Evolutionary conservation across 306 rosid species (phyloP).

Genomic region (Vigna angularis): DNA sequence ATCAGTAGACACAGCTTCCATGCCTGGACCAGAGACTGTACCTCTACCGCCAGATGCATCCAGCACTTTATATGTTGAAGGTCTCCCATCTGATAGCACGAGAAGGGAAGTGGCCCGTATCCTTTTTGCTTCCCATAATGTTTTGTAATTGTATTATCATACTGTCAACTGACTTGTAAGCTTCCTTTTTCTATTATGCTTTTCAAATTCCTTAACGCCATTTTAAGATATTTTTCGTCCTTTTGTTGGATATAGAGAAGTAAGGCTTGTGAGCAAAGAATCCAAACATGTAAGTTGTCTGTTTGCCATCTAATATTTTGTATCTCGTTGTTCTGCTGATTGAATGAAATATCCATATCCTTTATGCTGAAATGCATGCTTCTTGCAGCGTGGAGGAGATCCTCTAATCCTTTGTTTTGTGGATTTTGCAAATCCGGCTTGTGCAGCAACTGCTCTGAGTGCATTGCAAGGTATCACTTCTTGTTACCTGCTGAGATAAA

Average conservation of each 20-base stretch:
- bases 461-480: slow-evolving; percentile 78
- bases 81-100: slow-evolving; percentile 84
- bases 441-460: slow-evolving; percentile 86
- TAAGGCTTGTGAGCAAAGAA: slow-evolving; percentile 89
- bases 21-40: slow-evolving; percentile 69
- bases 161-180: slow-evolving; percentile 14
- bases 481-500: slow-evolving; percentile 34
- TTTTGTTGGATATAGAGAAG: slow-evolving; percentile 89
- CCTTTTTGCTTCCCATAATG: slow-evolving; percentile 51
- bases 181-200: slow-evolving; percentile 18
- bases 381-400: slow-evolving; percentile 81
- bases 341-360: slow-evolving; percentile 27
- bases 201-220: slow-evolving; percentile 46
- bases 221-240: slow-evolving; percentile 84
- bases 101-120: slow-evolving; percentile 93
- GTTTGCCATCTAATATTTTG: slow-evolving; percentile 29
- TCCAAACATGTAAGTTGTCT: slow-evolving; percentile 74
- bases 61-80: slow-evolving; percentile 87
- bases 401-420: slow-evolving; percentile 92
- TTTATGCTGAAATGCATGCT: slow-evolving; percentile 39
- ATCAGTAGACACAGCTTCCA: slow-evolving; percentile 62
- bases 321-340: slow-evolving; percentile 23
- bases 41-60: slow-evolving; percentile 88
- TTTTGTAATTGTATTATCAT: slow-evolving; percentile 22
- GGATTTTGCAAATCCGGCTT: slow-evolving; percentile 80